Evolutionary conservation across 140 eudicot genomes (phyloP).

Genomic region (Oenanthe javanica): DNA sequence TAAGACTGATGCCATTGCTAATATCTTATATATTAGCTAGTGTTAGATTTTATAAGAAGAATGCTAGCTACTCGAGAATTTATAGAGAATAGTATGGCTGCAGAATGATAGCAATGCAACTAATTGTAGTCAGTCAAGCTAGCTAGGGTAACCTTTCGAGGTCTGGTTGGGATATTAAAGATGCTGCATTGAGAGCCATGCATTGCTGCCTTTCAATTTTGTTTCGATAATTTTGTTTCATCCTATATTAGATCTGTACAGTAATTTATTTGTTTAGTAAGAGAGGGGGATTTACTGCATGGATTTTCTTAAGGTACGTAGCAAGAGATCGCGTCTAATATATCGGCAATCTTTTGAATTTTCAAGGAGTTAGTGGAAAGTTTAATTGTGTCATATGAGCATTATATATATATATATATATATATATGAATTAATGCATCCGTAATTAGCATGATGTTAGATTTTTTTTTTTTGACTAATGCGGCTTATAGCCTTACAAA

Average conservation of each 20-base stretch:
- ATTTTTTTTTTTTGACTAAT: no score
- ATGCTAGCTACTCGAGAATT: slow-evolving; percentile 12
- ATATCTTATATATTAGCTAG: background rate
- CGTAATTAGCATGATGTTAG: no score
- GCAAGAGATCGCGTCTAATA: background rate
- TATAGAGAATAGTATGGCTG: slow-evolving; percentile 22
- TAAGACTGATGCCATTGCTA: slow-evolving; percentile 22
- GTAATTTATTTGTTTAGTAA: background rate
- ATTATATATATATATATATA: no score
- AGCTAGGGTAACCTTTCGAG: no score
- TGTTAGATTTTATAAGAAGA: slow-evolving; percentile 11
- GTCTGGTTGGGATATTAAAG: background rate
- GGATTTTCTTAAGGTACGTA: background rate
- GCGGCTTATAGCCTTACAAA: no score
- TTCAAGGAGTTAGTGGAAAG: background rate
- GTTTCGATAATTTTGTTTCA: background rate
- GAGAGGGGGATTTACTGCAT: background rate
- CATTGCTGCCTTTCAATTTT: background rate
- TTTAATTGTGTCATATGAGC: background rate
- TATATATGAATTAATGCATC: no score
- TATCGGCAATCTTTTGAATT: background rate
- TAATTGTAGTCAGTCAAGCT: slow-evolving; percentile 6
- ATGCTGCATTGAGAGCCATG: slow-evolving; percentile 11
- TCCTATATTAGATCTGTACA: background rate
- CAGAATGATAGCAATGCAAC: slow-evolving; percentile 1